These are phyloP conservation scores for Juncus effusus DNA, from an alignment of 176 grass and related monocot species.

Conservation along the genomic window DNA sequence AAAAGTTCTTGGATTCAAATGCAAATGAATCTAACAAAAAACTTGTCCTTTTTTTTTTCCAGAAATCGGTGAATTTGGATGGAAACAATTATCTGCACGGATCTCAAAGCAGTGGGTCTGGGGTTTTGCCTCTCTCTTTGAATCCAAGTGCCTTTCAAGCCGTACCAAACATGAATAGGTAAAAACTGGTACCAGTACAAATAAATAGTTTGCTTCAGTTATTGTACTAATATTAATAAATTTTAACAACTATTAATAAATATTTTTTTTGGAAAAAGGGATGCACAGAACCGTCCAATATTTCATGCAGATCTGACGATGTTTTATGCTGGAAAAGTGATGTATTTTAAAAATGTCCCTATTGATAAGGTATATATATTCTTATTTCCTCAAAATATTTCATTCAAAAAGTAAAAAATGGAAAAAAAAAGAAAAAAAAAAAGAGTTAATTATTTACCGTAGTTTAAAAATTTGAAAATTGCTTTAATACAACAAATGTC, in stretches of 20 bases:
- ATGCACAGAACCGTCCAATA: constrained; percentile 4
- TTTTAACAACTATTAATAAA: too few species aligned
- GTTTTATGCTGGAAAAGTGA: constrained; percentile 45
- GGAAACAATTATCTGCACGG: background rate
- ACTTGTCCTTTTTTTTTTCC: background rate
- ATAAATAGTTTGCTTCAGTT: too few species aligned
- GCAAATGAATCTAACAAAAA: too few species aligned
- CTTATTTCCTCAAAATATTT: constrained; percentile 1
- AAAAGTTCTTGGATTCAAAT: background rate
- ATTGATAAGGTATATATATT: constrained; percentile 38
- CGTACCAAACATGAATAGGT: background rate
- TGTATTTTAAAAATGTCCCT: constrained; percentile 35
- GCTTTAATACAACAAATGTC: background rate
- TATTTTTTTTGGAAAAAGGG: constrained; percentile 7
- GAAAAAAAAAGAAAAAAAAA: constrained; percentile 25
- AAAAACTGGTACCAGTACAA: too few species aligned
- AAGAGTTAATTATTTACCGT: constrained; percentile 14
- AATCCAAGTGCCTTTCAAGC: constrained; percentile 10
- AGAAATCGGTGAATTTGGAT: background rate
- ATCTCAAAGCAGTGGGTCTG: constrained; percentile 11
- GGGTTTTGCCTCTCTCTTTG: background rate
- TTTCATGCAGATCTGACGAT: constrained; percentile 34
- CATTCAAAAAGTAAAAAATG: constrained; percentile 3
- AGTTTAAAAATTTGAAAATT: background rate
- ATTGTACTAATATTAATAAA: background rate